phyloP scores from a whole-genome alignment of 805 yeast species.

The Vanderwaltozyma verrucispora region DNA sequence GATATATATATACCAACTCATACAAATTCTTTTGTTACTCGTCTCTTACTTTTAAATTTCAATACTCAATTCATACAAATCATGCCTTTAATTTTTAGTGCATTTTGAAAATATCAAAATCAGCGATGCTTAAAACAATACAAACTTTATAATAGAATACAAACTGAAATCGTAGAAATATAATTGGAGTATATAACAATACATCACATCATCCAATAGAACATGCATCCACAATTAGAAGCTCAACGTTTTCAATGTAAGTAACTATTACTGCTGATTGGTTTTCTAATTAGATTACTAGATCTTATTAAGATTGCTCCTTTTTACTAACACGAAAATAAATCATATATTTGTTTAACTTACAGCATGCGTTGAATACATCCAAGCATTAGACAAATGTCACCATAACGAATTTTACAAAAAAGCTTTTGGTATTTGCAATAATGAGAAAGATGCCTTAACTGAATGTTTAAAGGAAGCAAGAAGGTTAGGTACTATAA shows the following conservation, averaged over 20 bases:
- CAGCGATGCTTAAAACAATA: too few relatives aligned
- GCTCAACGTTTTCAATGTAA: constrained; percentile 38
- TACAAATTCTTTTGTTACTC: too few relatives aligned
- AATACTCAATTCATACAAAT: too few relatives aligned
- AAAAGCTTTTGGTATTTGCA: constrained; percentile 75
- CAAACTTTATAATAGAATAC: too few relatives aligned
- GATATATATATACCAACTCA: too few relatives aligned
- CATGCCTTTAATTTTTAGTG: too few relatives aligned
- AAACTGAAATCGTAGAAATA: too few relatives aligned
- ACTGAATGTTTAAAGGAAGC: constrained; percentile 72
- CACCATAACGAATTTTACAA: constrained; percentile 59
- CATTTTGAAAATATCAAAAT: too few relatives aligned
- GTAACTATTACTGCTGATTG: constrained; percentile 6
- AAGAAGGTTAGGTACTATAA: constrained; percentile 52
- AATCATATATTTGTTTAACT: not conserved
- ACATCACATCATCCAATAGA: not conserved
- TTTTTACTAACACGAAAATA: constrained; percentile 7
- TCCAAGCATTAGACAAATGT: constrained; percentile 84
- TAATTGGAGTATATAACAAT: too few relatives aligned
- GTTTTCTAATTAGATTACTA: not conserved
- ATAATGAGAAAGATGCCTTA: constrained; percentile 71
- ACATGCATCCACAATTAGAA: constrained; percentile 47
- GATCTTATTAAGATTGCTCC: not conserved
- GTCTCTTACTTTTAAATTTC: too few relatives aligned
- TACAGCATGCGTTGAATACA: constrained; percentile 64